A percentile compares a stretch with the other conserved stretches of the same genome.
Conservation (phyloP, 1,284 basidiomycete species). For the Cryptococcus sp. region DNA sequence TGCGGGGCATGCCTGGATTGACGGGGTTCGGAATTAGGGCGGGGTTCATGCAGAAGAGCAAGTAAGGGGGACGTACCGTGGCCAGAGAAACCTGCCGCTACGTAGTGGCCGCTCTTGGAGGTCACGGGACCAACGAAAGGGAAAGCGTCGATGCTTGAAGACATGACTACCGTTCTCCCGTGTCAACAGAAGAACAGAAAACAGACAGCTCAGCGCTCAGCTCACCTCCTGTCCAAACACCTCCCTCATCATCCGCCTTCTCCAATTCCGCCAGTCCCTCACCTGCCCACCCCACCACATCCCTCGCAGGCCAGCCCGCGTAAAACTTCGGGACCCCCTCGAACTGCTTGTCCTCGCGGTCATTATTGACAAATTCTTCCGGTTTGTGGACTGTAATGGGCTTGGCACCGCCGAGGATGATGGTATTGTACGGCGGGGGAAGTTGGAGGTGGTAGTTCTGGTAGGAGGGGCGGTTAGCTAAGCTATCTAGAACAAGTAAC, state of each 20-base stretch:
- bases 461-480: neutral
- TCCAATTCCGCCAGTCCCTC: slow-evolving; percentile 15
- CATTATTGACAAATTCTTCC: slow-evolving; percentile 15
- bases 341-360: slow-evolving; percentile 20
- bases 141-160: slow-evolving; percentile 18
- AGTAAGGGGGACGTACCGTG: slow-evolving; percentile 18
- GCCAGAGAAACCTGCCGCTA: slow-evolving; percentile 23
- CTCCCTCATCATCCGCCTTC: slow-evolving; percentile 13
- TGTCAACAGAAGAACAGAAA: neutral
- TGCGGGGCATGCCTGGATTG: slow-evolving; percentile 24
- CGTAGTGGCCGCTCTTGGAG: slow-evolving; percentile 14
- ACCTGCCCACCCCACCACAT: slow-evolving; percentile 21
- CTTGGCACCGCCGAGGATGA: slow-evolving; percentile 31
- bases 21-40: neutral
- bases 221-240: slow-evolving; percentile 30
- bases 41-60: neutral
- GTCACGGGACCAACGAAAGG: slow-evolving; percentile 24
- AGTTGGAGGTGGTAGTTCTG: slow-evolving; percentile 30
- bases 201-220: neutral
- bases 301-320: slow-evolving; percentile 14
- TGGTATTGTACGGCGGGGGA: slow-evolving; percentile 24
- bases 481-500: no score
- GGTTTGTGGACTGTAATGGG: slow-evolving; percentile 18
- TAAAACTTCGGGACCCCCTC: slow-evolving; percentile 23
- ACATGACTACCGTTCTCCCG: slow-evolving; percentile 9